Conservation (phyloP, 495 filamentous ascomycete species). For the Margaritispora aquatica region DNA sequence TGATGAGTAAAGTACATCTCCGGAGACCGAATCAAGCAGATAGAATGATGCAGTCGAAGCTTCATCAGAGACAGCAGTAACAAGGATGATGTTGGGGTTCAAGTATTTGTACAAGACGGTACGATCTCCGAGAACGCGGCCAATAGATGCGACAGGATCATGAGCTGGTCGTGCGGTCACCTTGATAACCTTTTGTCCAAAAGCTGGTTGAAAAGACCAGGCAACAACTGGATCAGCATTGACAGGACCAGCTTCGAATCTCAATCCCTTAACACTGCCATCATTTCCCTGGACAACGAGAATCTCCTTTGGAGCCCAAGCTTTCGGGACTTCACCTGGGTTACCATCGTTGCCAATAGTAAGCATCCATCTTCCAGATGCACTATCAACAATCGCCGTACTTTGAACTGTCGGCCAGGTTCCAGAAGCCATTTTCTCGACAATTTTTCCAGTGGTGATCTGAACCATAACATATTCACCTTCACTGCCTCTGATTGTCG, state of each 20-base stretch:
- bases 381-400: slow-evolving; percentile 44
- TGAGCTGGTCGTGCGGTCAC: slow-evolving; percentile 63
- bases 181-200: slow-evolving; percentile 58
- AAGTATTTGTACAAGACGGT: slow-evolving; percentile 96
- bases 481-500: slow-evolving; percentile 51
- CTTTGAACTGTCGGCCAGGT: slow-evolving; percentile 32
- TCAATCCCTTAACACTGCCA: slow-evolving; percentile 55
- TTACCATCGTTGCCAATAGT: slow-evolving; percentile 41
- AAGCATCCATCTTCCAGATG: slow-evolving; percentile 41
- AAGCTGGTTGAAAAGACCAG: slow-evolving; percentile 71
- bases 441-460: slow-evolving; percentile 48
- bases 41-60: slow-evolving; percentile 60
- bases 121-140: slow-evolving; percentile 84
- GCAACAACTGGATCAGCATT: slow-evolving; percentile 43
- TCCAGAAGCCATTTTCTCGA: slow-evolving; percentile 35
- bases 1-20: slow-evolving; percentile 63
- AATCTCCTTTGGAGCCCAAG: slow-evolving; percentile 37
- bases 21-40: slow-evolving; percentile 82
- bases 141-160: slow-evolving; percentile 91
- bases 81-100: slow-evolving; percentile 76
- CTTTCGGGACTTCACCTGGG: slow-evolving; percentile 29
- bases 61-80: slow-evolving; percentile 60
- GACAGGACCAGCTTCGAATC: slow-evolving; percentile 35
- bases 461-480: slow-evolving; percentile 53
- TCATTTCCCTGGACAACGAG: slow-evolving; percentile 58